Base-by-base conservation (phyloP, 192 early-diverging fungal genomes). In the Coemansia sp. region DNA sequence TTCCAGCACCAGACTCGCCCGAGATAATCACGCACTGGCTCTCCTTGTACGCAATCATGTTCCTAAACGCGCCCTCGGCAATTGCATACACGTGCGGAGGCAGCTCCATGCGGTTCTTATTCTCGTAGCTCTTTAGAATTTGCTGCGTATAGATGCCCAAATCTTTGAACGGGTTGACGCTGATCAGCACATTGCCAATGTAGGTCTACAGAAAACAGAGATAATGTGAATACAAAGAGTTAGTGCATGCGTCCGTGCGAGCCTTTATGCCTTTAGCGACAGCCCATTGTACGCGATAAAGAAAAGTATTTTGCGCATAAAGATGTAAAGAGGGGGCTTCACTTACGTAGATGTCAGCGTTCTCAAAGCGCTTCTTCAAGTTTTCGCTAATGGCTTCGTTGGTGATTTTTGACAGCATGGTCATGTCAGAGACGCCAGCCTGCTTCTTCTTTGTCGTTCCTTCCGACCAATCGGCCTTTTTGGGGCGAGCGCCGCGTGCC, bases 11-110 rank as follows among this genome's bases (percentile, higher is more conserved):
- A 60, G 92, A 94, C 87, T 97, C 96, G 75, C 96, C 96, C 85
- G 91, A 90, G 68, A 99, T 99, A 75, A 99, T 99, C 69, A 99
- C 95, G 86, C 97, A 98, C 73, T 99, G 97, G 78, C 95, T 98
- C 79, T 99, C 97, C 82, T 95, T 96, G 88, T 99, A 98, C 47
- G 90, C 91, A 70, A 96, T 93, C 95, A 99, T 98, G 74, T 93
- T 93, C 70, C 97, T 92, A 79, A 90, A 95, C 3, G 91, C 80
- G 31, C 89, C 86, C 77, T 99, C 97, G 29, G 97, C 97, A 71
- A 97, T 91, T 22, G 97, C 97, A 85, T 93, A 99, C 12, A 99
- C 94, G 79, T 99, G 97, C n/a, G 97, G 97, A 41, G 97, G 89
- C 72, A 96, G 90, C 86, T 93, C 93, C 59, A 93, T 79, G 67